Percentiles rank a stretch among this genome's conserved stretches.
Conservation (phyloP, 106 monocot genomes). For the Allium sativum region DNA sequence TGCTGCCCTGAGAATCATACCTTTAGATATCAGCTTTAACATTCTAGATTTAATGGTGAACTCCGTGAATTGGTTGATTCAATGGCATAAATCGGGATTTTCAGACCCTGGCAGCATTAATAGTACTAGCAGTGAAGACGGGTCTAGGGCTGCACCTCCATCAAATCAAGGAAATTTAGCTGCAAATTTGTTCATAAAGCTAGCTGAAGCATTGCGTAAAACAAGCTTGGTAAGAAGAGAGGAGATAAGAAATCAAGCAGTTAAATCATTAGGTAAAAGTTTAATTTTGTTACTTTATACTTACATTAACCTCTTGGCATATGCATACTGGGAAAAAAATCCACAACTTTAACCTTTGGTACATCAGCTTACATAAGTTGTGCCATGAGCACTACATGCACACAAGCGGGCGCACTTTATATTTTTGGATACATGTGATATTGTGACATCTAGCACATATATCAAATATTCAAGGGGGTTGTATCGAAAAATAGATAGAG, state of each 20-base stretch:
- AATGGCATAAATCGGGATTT: slow-evolving; percentile 50
- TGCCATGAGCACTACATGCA: too few species aligned
- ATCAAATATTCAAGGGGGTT: too few species aligned
- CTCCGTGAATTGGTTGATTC: slow-evolving; percentile 51
- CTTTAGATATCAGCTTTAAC: slow-evolving; percentile 51
- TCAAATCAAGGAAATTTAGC: slow-evolving; percentile 20
- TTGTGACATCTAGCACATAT: too few species aligned
- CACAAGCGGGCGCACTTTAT: too few species aligned
- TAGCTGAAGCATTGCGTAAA: slow-evolving; percentile 62
- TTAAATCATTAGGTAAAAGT: slow-evolving; percentile 23
- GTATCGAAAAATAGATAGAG: too few species aligned
- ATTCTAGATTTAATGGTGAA: slow-evolving; percentile 52
- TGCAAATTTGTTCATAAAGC: slow-evolving; percentile 59
- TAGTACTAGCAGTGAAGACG: slow-evolving; percentile 13
- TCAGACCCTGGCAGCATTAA: slow-evolving; percentile 38
- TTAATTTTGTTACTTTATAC: too few species aligned
- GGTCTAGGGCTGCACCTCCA: not conserved
- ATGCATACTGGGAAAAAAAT: too few species aligned
- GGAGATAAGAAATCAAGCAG: slow-evolving; percentile 84
- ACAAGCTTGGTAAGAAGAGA: slow-evolving; percentile 66
- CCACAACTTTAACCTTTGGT: too few species aligned
- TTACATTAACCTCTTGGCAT: too few species aligned
- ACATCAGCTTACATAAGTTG: too few species aligned
- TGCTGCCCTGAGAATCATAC: slow-evolving; percentile 69
- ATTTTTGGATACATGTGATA: too few species aligned